Percentiles rank a stretch among this genome's conserved stretches.
Evolutionary conservation across 768 basidiomycete genomes (phyloP).

Genomic region (Sistotremastrum niveocremeum): DNA sequence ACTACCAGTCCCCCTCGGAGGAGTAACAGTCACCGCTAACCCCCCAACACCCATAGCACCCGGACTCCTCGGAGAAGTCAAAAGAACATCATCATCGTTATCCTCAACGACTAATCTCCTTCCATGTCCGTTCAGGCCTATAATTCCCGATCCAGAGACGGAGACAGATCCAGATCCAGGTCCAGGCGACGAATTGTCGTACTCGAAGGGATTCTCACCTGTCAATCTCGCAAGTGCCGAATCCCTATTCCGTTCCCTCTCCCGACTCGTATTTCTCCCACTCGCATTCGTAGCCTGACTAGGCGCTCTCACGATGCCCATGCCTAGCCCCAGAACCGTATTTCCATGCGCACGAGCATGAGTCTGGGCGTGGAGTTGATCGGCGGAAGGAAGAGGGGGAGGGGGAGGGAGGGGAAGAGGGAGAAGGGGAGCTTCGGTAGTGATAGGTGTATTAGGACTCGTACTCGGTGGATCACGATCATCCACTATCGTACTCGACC

Average conservation of each 20-base stretch:
- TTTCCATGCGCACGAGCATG: too few relatives aligned
- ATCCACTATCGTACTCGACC: conserved; percentile 16
- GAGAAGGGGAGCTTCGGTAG: conserved; percentile 39
- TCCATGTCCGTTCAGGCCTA: too few relatives aligned
- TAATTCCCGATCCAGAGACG: conserved; percentile 8
- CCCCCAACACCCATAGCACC: too few relatives aligned
- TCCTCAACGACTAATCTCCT: conserved; percentile 54
- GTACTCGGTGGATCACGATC: conserved; percentile 21
- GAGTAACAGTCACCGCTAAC: too few relatives aligned
- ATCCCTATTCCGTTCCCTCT: conserved; percentile 17
- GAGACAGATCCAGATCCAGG: conserved; percentile 24
- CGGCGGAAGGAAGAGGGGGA: not conserved
- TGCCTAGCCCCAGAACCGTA: too few relatives aligned
- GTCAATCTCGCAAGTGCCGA: conserved; percentile 18
- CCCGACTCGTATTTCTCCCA: conserved; percentile 18
- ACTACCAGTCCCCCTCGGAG: too few relatives aligned
- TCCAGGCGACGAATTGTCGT: conserved; percentile 1
- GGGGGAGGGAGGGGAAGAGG: conserved; percentile 11
- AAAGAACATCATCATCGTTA: conserved; percentile 34
- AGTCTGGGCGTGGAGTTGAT: not conserved
- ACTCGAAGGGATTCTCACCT: not conserved
- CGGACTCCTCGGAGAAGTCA: too few relatives aligned
- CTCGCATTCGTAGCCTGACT: conserved; percentile 15
- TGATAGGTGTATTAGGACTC: conserved; percentile 47
- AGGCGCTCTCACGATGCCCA: too few relatives aligned